Conservation (phyloP, 495 filamentous ascomycete genomes). For the Trypethelium eluteriae region DNA sequence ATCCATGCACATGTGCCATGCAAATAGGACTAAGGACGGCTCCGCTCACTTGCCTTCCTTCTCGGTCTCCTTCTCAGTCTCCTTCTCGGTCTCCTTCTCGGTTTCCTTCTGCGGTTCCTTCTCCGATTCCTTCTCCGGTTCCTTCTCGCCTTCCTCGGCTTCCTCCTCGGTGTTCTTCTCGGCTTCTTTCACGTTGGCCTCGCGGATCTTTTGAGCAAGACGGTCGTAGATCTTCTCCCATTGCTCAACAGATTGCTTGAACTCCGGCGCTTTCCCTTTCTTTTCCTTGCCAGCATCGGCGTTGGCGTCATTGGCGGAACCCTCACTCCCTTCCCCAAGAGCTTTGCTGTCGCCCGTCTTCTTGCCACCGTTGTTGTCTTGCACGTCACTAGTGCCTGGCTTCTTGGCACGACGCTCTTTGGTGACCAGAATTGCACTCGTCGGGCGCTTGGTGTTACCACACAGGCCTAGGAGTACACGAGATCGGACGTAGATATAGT, state of each 20-base stretch:
- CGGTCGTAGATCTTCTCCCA: neutral
- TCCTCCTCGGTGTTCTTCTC: conserved; percentile 10
- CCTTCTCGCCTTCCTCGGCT: neutral
- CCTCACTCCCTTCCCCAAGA: neutral
- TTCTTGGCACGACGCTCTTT: neutral
- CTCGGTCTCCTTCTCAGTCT: neutral
- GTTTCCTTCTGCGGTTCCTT: neutral
- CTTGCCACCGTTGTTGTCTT: too few species aligned
- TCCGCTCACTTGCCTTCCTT: neutral
- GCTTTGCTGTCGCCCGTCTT: too few species aligned
- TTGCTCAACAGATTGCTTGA: neutral
- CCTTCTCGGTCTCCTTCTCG: neutral
- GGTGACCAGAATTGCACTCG: conserved; percentile 82
- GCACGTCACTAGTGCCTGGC: too few species aligned
- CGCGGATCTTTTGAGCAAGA: neutral
- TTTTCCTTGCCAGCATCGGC: neutral
- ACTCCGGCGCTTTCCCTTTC: neutral
- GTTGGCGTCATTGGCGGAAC: neutral
- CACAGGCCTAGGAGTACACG: conserved; percentile 87
- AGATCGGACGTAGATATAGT: conserved; percentile 83
- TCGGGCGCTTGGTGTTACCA: conserved; percentile 86
- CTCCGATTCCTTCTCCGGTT: neutral
- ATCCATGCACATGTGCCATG: too few species aligned
- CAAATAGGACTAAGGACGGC: neutral
- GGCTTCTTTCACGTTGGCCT: neutral